Conservation (phyloP, 805 yeast genomes). For the Starmera pachycereana region DNA sequence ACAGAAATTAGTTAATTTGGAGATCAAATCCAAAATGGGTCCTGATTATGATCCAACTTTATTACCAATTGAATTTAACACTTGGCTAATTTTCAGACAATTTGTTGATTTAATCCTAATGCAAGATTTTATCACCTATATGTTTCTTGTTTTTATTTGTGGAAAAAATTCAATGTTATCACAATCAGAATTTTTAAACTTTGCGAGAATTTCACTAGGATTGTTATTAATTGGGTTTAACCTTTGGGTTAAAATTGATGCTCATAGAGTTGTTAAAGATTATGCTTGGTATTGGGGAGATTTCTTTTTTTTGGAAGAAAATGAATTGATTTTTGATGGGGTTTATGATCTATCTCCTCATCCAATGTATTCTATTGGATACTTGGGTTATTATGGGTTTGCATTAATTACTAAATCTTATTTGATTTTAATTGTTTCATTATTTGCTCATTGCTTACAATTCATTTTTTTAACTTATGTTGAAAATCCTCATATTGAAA, state of each 20-base stretch:
- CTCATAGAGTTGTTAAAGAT: slow-evolving; percentile 81
- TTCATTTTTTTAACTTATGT: slow-evolving; percentile 65
- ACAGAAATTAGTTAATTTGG: slow-evolving; percentile 33
- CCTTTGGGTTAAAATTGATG: slow-evolving; percentile 78
- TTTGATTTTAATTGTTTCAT: slow-evolving; percentile 55
- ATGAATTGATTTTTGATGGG: slow-evolving; percentile 72
- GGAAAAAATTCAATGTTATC: slow-evolving; percentile 24
- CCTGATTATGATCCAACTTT: slow-evolving; percentile 23
- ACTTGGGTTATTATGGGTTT: slow-evolving; percentile 78
- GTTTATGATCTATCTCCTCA: slow-evolving; percentile 86
- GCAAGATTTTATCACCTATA: slow-evolving; percentile 75
- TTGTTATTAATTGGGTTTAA: slow-evolving; percentile 54
- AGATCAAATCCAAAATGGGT: slow-evolving; percentile 37
- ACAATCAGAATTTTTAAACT: slow-evolving; percentile 34
- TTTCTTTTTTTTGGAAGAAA: slow-evolving; percentile 70
- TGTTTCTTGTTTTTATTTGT: slow-evolving; percentile 40
- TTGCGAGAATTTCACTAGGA: slow-evolving; percentile 50
- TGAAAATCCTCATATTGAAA: slow-evolving; percentile 82
- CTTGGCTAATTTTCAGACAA: slow-evolving; percentile 74
- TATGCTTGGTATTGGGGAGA: slow-evolving; percentile 97
- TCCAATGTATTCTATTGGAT: slow-evolving; percentile 88
- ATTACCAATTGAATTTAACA: slow-evolving; percentile 66
- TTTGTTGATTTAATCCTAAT: slow-evolving; percentile 72
- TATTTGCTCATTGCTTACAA: slow-evolving; percentile 68
- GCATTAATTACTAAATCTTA: slow-evolving; percentile 70